Evolutionary conservation across 768 basidiomycete species (phyloP), one percentile per base, ranked within the genome.

Genomic region (Pisolithus albus): DNA sequence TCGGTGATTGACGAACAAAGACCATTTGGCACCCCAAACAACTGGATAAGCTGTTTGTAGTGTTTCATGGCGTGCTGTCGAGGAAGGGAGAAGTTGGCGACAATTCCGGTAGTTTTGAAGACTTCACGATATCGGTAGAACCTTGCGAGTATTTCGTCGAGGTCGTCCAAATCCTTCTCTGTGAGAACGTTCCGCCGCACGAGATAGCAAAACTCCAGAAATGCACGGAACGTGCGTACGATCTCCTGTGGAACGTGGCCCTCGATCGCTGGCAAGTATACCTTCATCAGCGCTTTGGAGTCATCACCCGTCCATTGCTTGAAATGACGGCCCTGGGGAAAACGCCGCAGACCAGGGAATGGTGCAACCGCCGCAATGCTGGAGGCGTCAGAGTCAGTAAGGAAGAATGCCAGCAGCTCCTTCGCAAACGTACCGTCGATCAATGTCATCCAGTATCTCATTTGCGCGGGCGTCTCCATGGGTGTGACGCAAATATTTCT

Each of bases 211-310:
- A 72, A 66, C 5, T 73, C 64, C 0, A 64, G 21, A 16, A 68
- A 61, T 0, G 59, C 53, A 9, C 32, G 7, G 5, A 69, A 16
- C 1, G 57, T 49, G 9, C 47, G 6, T 7, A 65, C 34, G 0
- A 69, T 47, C 1, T 63, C 52, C 0, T 49, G 30, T 0, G 58
- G 60, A 0, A 70, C 52, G 50, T 59, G 46, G 0, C 64, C 69
- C 28, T 53, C 51, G 15, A 69, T 67, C 3, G 64, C 66, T 0
- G 56, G 48, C 15, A 70, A 52, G 40, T 62, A 69, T n/a, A 70
- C 70, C 64, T 72, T 73, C 68, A 73, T 73, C 5, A 73, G 48
- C 0, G 60, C 68, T 28, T 74, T 73, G 2, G 66, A 73, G 19
- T 73, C 65, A 39, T 72, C 53, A 5, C 70, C 64, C 0, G 70